Conservation (phyloP, 352 stramenopile species). For the Saprolegnia diclina region DNA sequence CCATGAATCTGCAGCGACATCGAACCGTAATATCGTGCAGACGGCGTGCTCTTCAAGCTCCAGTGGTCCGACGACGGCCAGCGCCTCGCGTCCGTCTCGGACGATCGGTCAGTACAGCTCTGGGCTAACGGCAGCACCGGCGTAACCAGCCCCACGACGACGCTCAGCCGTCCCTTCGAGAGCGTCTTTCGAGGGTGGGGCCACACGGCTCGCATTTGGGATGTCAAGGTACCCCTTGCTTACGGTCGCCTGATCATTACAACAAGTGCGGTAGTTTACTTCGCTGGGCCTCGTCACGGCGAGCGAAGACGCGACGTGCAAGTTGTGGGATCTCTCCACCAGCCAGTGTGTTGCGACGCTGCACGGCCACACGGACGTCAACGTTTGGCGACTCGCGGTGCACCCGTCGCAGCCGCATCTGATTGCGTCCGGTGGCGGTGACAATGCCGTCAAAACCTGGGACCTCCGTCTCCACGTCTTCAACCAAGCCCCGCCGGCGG, state of each 20-base stretch:
- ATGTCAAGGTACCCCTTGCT: conserved; percentile 37
- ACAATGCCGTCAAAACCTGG: conserved; percentile 78
- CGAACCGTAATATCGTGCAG: conserved; percentile 28
- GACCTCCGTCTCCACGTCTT: conserved; percentile 24
- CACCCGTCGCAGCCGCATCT: conserved; percentile 37
- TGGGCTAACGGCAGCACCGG: conserved; percentile 46
- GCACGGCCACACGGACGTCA: conserved; percentile 62
- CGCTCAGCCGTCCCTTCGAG: conserved; percentile 30
- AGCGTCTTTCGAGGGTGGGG: conserved; percentile 72
- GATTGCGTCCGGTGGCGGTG: conserved; percentile 67
- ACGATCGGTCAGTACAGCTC: conserved; percentile 79
- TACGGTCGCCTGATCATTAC: background rate
- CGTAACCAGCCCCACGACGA: conserved; percentile 20
- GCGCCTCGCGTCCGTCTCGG: conserved; percentile 74
- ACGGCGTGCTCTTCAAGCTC: conserved; percentile 83
- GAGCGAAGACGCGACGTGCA: conserved; percentile 75
- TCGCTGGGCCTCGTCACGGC: conserved; percentile 41
- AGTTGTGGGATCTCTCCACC: conserved; percentile 56
- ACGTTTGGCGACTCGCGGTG: conserved; percentile 72
- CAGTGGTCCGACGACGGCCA: conserved; percentile 61
- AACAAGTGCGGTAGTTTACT: conserved; percentile 48
- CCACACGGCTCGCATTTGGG: conserved; percentile 78
- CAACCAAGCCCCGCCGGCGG: background rate
- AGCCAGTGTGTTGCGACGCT: conserved; percentile 67
- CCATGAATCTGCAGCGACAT: background rate